Evolutionary conservation across 148 eudicot genomes (phyloP), one percentile per base, ranked within the genome.

Genomic region (Camellia japonica): DNA sequence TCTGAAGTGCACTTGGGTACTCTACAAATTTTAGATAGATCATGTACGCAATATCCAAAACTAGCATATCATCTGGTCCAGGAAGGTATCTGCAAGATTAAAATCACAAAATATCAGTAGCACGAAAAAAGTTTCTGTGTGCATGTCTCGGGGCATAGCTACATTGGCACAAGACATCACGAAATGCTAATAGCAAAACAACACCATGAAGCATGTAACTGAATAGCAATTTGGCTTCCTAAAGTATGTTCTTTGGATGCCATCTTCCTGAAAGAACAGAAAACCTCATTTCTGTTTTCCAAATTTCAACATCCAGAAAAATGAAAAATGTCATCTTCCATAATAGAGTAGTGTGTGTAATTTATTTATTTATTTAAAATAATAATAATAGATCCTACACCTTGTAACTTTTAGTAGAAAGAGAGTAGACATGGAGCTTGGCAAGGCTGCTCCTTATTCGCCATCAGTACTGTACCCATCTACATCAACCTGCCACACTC

Each of bases 41-140:
- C 51, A 79, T 80, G 83, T 89, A 88, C 42, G 93, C 99, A 68
- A 91, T 90, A 67, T 90, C 98, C 72, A 96, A 82, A 80, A 90
- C 98, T 73, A 89, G 68, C 81, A 85, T 82, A 85, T 94, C 97
- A 89, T 96, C 97, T 5, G 98, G 99, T 68, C 91, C 93, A 76
- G 98, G 92, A 74, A 96, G 97, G 82, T 91, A 92, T 82, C 99
- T 96, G 93, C 80, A 90, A 72, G 63, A 82, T 76, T 23, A 41
- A 18, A 72, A 71, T 43, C 30, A n/a, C 30, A 71, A 61, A 65
- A 77, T 58, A n/a, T 65, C 46, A 80, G 49, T 41, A 30, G 14
- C 5, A 18, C 30, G 30, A 30, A 64, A 3, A 60, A 19, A 60
- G 60, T 56, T 56, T 56, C n/a, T n/a, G 60, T 14, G 13, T 56